Conservation (phyloP, 768 basidiomycete genomes). For the Trametes gibbosa region DNA sequence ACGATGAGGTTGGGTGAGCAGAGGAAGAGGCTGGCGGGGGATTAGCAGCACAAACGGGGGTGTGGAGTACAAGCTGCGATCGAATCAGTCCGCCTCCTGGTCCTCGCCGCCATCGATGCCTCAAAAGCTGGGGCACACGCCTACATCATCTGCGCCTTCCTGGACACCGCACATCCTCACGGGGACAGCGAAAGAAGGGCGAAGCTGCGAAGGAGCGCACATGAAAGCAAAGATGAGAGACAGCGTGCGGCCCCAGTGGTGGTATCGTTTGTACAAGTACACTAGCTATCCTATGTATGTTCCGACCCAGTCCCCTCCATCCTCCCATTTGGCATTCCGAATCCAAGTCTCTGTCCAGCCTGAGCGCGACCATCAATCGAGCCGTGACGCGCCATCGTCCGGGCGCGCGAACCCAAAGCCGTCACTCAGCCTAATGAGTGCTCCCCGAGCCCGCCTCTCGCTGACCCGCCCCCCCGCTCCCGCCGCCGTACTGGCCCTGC, state of each 20-base stretch:
- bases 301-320: neutral
- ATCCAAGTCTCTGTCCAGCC: no score
- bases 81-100: neutral
- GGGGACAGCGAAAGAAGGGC: neutral
- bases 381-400: no score
- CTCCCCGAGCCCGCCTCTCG: neutral
- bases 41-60: neutral
- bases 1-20: slow-evolving; percentile 21
- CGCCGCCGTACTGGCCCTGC: neutral
- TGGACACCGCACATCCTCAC: neutral
- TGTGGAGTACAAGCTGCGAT: neutral
- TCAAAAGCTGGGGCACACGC: neutral
- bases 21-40: slow-evolving; percentile 25
- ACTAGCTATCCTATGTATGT: slow-evolving; percentile 1
- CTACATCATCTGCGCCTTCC: neutral
- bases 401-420: no score
- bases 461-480: neutral
- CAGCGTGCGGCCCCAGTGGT: neutral
- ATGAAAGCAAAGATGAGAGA: neutral
- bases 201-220: neutral
- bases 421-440: slow-evolving; percentile 2
- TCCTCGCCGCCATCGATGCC: neutral
- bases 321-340: neutral
- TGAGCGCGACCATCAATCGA: no score
- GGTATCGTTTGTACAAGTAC: slow-evolving; percentile 16